Conservation (phyloP, 257 asterid genomes). For the Solanum pinnatisectum region DNA sequence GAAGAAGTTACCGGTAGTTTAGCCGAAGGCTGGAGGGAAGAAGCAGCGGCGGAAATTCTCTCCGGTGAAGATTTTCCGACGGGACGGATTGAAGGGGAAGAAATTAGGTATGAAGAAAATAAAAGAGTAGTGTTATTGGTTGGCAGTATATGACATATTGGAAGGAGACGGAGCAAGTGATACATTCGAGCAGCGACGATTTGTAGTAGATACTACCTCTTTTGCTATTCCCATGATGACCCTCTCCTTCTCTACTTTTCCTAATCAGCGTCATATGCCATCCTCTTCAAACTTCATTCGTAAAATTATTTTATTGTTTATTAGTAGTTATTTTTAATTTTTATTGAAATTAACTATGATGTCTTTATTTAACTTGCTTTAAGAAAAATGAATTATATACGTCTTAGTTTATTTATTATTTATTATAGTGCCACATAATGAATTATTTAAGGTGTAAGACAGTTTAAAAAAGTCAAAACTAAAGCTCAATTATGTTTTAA, state of each 20-base stretch:
- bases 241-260: conserved; percentile 22
- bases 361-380: background rate
- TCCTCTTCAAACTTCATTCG: background rate
- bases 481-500: background rate
- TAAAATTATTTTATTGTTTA: background rate
- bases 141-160: conserved; percentile 24
- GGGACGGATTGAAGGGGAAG: conserved; percentile 30
- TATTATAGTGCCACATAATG: background rate
- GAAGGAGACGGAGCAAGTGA: conserved; percentile 32
- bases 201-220: conserved; percentile 46
- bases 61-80: conserved; percentile 28
- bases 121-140: conserved; percentile 26
- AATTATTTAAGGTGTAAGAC: background rate
- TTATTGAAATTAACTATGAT: background rate
- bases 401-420: background rate
- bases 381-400: background rate
- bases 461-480: background rate
- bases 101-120: conserved; percentile 26
- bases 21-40: conserved; percentile 32
- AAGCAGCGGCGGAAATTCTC: conserved; percentile 32
- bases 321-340: background rate
- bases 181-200: conserved; percentile 37
- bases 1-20: conserved; percentile 32
- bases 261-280: background rate
- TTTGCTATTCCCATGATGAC: conserved; percentile 69